phyloP scores from a whole-genome alignment of 768 basidiomycete genomes.

The Omphalotus guepiniiformis region DNA sequence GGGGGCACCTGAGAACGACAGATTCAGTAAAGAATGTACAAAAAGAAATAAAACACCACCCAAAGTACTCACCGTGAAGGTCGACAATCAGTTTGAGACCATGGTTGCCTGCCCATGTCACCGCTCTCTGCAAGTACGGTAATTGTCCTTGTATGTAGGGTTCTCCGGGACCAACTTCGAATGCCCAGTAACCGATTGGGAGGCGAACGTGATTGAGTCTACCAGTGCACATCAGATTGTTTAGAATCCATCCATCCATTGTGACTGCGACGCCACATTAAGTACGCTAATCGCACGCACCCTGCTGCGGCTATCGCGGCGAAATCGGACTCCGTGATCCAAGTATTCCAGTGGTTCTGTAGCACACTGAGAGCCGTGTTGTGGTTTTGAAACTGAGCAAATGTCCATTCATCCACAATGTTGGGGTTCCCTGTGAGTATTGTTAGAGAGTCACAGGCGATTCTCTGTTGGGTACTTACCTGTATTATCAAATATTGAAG shows the following conservation, averaged over 20 bases:
- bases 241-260: too few species aligned
- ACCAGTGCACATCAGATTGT: slow-evolving; percentile 7
- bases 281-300: slow-evolving; percentile 32
- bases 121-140: slow-evolving; percentile 63
- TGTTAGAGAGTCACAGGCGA: neutral
- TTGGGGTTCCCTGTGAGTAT: slow-evolving; percentile 28
- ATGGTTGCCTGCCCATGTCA: slow-evolving; percentile 64
- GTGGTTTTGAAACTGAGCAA: slow-evolving; percentile 56
- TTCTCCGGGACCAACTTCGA: slow-evolving; percentile 72
- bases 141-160: slow-evolving; percentile 78
- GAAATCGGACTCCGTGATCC: slow-evolving; percentile 84
- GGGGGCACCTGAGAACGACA: slow-evolving; percentile 71
- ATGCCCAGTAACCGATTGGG: slow-evolving; percentile 83
- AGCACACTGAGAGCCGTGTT: slow-evolving; percentile 47
- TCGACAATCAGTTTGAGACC: slow-evolving; percentile 82
- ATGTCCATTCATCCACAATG: slow-evolving; percentile 79
- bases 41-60: slow-evolving; percentile 14
- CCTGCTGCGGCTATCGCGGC: slow-evolving; percentile 68
- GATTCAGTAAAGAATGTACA: too few species aligned
- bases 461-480: slow-evolving; percentile 20
- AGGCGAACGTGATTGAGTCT: slow-evolving; percentile 81
- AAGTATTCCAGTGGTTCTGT: slow-evolving; percentile 72
- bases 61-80: slow-evolving; percentile 43
- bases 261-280: slow-evolving; percentile 6
- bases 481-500: slow-evolving; percentile 68